These are phyloP conservation scores for Hibiscus tridactylites DNA, from an alignment of 345 rosid genomes.

Conservation along the genomic window DNA sequence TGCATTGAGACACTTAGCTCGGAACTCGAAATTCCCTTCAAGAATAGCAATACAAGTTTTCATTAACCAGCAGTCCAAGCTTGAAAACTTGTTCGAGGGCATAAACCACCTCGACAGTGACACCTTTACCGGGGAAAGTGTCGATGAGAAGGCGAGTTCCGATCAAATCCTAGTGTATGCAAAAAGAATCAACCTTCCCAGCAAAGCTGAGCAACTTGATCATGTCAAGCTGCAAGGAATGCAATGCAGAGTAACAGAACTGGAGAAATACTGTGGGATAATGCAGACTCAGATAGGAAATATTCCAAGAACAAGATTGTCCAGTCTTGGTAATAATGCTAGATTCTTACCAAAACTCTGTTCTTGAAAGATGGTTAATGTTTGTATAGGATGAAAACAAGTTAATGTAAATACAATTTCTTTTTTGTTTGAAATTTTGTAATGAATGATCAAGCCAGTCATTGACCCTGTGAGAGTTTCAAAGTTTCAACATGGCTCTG, in stretches of 20 bases:
- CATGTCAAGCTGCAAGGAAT: constrained; percentile 15
- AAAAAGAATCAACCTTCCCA: constrained; percentile 10
- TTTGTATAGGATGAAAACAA: background rate
- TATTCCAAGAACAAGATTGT: constrained; percentile 15
- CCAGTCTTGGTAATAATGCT: constrained; percentile 15
- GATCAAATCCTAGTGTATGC: constrained; percentile 14
- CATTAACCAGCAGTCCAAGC: constrained; percentile 23
- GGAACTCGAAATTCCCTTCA: constrained; percentile 35
- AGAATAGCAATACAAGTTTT: constrained; percentile 21
- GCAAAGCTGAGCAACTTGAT: constrained; percentile 16
- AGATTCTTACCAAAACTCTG: constrained; percentile 32
- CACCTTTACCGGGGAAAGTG: background rate
- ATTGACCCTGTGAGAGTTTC: background rate
- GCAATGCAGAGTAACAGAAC: constrained; percentile 15
- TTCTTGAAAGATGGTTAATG: constrained; percentile 13
- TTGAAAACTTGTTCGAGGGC: background rate
- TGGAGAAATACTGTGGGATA: constrained; percentile 20
- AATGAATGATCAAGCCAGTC: background rate
- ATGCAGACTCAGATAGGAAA: constrained; percentile 23
- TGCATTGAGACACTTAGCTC: constrained; percentile 22
- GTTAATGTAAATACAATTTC: constrained; percentile 6
- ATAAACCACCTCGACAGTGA: background rate
- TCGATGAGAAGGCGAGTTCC: background rate
- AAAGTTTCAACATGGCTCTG: background rate
- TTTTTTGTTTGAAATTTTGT: background rate